Percentiles rank a stretch among this genome's conserved stretches.
These are phyloP conservation scores for Ophiostoma quercus DNA, from an alignment of 2,329 filamentous ascomycete species.

Conservation along the genomic window DNA sequence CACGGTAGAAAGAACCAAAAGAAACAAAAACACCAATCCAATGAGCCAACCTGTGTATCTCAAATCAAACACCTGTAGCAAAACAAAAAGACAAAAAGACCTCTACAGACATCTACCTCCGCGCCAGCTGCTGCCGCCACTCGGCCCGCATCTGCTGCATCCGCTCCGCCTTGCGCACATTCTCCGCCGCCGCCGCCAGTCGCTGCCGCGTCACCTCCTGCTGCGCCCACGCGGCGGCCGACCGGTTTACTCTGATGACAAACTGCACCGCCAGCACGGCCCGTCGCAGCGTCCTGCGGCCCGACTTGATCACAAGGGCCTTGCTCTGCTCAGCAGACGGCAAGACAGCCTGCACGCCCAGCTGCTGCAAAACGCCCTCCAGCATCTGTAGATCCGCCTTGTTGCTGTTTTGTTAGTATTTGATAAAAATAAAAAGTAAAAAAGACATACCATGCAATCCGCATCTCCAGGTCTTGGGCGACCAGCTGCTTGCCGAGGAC, in stretches of 20 bases:
- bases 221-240: constrained; percentile 46
- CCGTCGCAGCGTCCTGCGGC: constrained; percentile 33
- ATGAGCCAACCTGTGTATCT: not conserved
- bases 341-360: constrained; percentile 34
- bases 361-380: constrained; percentile 67
- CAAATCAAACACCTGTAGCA: not conserved
- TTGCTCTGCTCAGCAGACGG: constrained; percentile 35
- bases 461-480: constrained; percentile 71
- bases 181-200: constrained; percentile 47
- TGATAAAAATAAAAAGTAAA: too few species aligned
- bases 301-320: constrained; percentile 29
- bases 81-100: too few species aligned
- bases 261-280: constrained; percentile 43
- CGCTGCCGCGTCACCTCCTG: constrained; percentile 48
- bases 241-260: constrained; percentile 47
- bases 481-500: constrained; percentile 85
- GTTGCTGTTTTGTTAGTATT: constrained; percentile 59
- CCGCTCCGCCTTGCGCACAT: constrained; percentile 43
- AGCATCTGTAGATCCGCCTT: constrained; percentile 84
- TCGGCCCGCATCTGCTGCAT: constrained; percentile 39
- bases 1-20: not conserved
- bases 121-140: constrained; percentile 31
- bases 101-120: not conserved
- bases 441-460: constrained; percentile 76
- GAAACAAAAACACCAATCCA: not conserved